Conservation (phyloP, 1,284 basidiomycete species). For the Anthracocystis setariae region DNA sequence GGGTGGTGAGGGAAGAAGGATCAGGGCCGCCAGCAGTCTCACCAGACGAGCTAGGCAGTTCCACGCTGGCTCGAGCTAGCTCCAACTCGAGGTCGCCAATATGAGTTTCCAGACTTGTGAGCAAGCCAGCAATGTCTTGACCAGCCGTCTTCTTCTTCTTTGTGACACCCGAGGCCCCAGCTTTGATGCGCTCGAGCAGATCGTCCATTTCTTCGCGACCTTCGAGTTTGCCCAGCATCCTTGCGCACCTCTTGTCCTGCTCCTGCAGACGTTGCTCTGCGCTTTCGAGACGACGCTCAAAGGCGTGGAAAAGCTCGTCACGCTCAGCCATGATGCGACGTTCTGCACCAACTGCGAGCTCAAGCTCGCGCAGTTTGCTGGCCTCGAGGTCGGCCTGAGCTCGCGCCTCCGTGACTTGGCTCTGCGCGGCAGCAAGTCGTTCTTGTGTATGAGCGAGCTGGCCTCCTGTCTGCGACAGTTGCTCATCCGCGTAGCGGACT, state of each 20-base stretch:
- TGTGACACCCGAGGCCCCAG: conserved; percentile 30
- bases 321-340: conserved; percentile 56
- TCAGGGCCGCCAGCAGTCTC: conserved; percentile 13
- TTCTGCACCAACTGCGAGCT: conserved; percentile 52
- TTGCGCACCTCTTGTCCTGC: conserved; percentile 61
- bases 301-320: conserved; percentile 56
- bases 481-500: not conserved
- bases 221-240: conserved; percentile 64
- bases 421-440: conserved; percentile 1
- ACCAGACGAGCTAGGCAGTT: conserved; percentile 10
- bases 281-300: conserved; percentile 54
- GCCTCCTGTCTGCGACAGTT: conserved; percentile 1
- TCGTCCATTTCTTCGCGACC: conserved; percentile 67
- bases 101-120: conserved; percentile 57
- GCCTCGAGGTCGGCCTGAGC: conserved; percentile 17
- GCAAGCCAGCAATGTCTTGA: conserved; percentile 56
- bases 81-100: conserved; percentile 59
- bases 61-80: conserved; percentile 34
- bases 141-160: conserved; percentile 56
- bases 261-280: conserved; percentile 60
- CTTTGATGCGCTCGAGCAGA: conserved; percentile 64
- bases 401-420: conserved; percentile 5
- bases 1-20: not conserved
- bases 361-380: conserved; percentile 44
- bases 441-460: conserved; percentile 3